Evolutionary conservation across 345 rosid species (phyloP).

Genomic region (Cardamine resedifolia): DNA sequence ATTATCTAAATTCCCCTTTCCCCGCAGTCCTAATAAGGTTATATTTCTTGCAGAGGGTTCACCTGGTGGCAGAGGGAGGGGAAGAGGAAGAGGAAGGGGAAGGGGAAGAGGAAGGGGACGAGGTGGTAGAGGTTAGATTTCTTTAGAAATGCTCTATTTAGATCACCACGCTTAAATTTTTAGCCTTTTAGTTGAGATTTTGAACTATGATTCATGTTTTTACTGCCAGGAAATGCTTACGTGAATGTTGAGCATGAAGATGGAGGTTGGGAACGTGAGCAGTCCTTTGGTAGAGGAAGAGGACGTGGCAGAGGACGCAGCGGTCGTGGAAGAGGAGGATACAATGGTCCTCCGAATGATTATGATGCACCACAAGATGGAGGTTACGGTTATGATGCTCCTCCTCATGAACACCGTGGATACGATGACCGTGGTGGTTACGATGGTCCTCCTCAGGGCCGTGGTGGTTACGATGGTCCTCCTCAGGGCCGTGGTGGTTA

Average conservation of each 20-base stretch:
- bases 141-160: neutral
- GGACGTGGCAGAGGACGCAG: conserved; percentile 87
- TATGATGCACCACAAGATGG: conserved; percentile 65
- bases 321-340: conserved; percentile 81
- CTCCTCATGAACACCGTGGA: conserved; percentile 39
- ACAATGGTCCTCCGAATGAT: conserved; percentile 59
- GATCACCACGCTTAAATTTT: neutral
- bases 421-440: conserved; percentile 33
- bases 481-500: conserved; percentile 38
- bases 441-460: conserved; percentile 39
- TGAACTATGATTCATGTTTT: neutral
- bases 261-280: conserved; percentile 71
- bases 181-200: neutral
- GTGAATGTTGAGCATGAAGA: conserved; percentile 68
- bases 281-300: conserved; percentile 72
- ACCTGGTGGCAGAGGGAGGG: conserved; percentile 69
- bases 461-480: conserved; percentile 30
- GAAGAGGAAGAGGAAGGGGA: conserved; percentile 68
- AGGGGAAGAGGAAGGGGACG: conserved; percentile 44
- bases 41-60: conserved; percentile 60
- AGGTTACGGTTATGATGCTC: conserved; percentile 63
- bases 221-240: conserved; percentile 63
- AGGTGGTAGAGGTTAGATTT: conserved; percentile 36
- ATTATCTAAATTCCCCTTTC: neutral
- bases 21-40: neutral